Evolutionary conservation across 2,329 filamentous ascomycete genomes (phyloP).

Genomic region (Colletotrichum simmondsii): DNA sequence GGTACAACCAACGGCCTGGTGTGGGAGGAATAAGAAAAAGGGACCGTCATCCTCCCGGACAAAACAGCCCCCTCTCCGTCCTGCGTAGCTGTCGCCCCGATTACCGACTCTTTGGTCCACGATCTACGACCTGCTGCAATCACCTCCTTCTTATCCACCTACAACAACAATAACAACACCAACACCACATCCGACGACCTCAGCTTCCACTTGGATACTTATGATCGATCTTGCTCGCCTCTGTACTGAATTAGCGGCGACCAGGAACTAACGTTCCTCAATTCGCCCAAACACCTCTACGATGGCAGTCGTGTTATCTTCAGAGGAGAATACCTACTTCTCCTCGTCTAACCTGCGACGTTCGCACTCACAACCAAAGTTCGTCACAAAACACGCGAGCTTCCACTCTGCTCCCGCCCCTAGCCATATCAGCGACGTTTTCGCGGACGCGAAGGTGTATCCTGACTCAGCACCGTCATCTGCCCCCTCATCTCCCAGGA

Average conservation of each 20-base stretch:
- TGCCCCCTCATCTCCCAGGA: slow-evolving; percentile 65
- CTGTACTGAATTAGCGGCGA: slow-evolving; percentile 17
- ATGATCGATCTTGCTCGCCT: slow-evolving; percentile 23
- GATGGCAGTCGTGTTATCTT: slow-evolving; percentile 68
- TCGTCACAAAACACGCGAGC: slow-evolving; percentile 54
- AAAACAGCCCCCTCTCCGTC: slow-evolving; percentile 16
- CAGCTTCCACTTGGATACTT: neutral
- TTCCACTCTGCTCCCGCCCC: slow-evolving; percentile 59
- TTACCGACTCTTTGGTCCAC: slow-evolving; percentile 26
- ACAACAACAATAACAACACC: slow-evolving; percentile 10
- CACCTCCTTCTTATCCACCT: neutral
- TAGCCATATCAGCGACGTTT: slow-evolving; percentile 59
- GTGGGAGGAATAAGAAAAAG: slow-evolving; percentile 34
- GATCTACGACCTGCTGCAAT: slow-evolving; percentile 23
- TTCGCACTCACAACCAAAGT: slow-evolving; percentile 70
- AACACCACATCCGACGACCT: neutral
- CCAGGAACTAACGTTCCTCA: slow-evolving; percentile 29
- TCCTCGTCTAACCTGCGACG: slow-evolving; percentile 64
- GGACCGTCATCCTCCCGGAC: slow-evolving; percentile 29
- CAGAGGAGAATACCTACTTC: slow-evolving; percentile 69
- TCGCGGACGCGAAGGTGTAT: slow-evolving; percentile 53
- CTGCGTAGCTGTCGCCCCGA: slow-evolving; percentile 14
- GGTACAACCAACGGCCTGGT: slow-evolving; percentile 32
- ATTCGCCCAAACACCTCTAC: slow-evolving; percentile 31
- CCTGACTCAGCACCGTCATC: slow-evolving; percentile 63